Evolutionary conservation across 2,329 filamentous ascomycete genomes (phyloP), one percentile per base, ranked within the genome.

Genomic region (Ilyonectria robusta): DNA sequence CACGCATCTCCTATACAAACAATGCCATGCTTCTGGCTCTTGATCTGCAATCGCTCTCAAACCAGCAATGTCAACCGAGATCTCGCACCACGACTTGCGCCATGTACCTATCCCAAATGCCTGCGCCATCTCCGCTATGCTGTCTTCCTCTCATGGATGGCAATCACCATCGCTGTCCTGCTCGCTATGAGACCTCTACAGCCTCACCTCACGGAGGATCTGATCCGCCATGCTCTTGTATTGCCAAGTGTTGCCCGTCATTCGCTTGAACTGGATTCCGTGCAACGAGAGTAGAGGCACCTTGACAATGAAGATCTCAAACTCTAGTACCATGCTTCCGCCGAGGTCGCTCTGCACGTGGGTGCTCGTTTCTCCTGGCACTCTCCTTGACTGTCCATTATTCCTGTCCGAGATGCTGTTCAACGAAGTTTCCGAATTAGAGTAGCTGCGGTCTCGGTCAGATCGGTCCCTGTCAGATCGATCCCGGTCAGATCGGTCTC

Each of bases 191-290:
- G 62, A 33, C 37, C 31, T 68, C 84, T 83, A 97, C 70, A 98
- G 87, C 78, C 91, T 91, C 73, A 99, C 83, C 79, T 96, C 94
- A 77, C 92, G 90, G 73, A 99, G 85, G 76, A 99, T 98, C 75
- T 94, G 94, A 81, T 97, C 95, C 40, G 96, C 96, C 94, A 98
- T 97, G 77, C 94, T 95, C 85, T 98, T 97, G 84, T 97, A 99
- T 81, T 98, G 95, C 95, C 95, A 98, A 65, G 96, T 98, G 66
- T 97, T 95, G 40, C 96, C 95, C 64, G 93, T 90, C 73, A 98
- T 92, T 78, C 96, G 94, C 87, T 99, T 99, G 85, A 99, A 99
- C 80, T 98, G 96, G 68, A 99, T 95, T 55, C 96, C 96, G 78
- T 99, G 95, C 64, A 99, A 83, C 47, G 93, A 94, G 67, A 99